Conservation (phyloP, 208 protist genomes). For the Tetramitus jugosus region DNA sequence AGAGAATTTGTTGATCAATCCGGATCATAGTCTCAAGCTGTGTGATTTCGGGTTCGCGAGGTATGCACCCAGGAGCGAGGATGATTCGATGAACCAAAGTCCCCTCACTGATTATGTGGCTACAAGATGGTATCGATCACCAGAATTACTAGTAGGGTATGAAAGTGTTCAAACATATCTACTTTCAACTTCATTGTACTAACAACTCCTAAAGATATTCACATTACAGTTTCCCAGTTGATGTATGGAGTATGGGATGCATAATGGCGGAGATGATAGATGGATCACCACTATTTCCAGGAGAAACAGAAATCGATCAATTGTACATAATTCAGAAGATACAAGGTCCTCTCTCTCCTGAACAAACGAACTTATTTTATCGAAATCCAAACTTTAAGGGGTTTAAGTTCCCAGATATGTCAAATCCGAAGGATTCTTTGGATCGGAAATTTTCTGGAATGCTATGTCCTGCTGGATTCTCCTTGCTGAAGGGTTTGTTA, state of each 20-base stretch:
- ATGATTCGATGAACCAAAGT: no score
- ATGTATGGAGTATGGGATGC: constrained; percentile 76
- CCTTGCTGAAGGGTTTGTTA: not conserved
- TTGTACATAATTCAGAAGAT: constrained; percentile 62
- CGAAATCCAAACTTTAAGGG: constrained; percentile 28
- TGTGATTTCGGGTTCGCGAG: constrained; percentile 76
- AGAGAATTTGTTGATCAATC: constrained; percentile 69
- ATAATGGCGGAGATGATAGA: constrained; percentile 59
- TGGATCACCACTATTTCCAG: constrained; percentile 67
- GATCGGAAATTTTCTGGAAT: not conserved
- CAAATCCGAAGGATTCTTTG: constrained; percentile 27
- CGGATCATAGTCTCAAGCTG: constrained; percentile 53
- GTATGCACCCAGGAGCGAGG: constrained; percentile 30
- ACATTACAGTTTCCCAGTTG: constrained; percentile 60
- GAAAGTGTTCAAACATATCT: no score
- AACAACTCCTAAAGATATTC: no score
- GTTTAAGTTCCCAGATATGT: constrained; percentile 42
- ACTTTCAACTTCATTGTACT: no score
- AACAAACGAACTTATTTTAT: constrained; percentile 29
- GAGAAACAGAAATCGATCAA: constrained; percentile 69
- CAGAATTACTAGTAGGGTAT: constrained; percentile 75
- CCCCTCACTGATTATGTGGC: constrained; percentile 76
- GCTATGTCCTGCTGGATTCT: not conserved
- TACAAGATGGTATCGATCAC: constrained; percentile 78
- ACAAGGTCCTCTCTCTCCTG: constrained; percentile 49